Base-by-base conservation (phyloP, 768 basidiomycete species). In the Lentinula raphanica region DNA sequence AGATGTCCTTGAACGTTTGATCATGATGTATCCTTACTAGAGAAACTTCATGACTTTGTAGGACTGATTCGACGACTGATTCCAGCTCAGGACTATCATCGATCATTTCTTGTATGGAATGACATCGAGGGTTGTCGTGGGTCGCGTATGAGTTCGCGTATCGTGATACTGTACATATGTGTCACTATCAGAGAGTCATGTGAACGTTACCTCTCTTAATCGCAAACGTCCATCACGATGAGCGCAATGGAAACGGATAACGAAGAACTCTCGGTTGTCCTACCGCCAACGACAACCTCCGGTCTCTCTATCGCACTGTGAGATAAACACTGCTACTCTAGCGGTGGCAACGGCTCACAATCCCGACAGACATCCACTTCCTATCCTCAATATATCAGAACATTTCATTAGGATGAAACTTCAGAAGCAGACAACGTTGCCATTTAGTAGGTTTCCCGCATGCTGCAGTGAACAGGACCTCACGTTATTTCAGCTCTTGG, bases 331-430 rank as follows among this genome's bases (percentile, higher is more conserved):
- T n/a, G 17, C 2, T 9, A 28, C 23, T 32, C 15, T 51, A 38
- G 12, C 23, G 32, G 11, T 39, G 27, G 25, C 27, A 5, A 5
- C 29, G 36, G 40, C 45, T 63, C 49, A 66, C 64, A 65, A 65
- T 67, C 17, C 63, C 63, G 69, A 32, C 67, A 98, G 95, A 56
- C 97, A 98, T 71, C 96, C 97, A 36, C 80, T 98, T 13, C 94
- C 97, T 9, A 94, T 99, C 68, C 81, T 99, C 61, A 97, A 94
- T 71, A 89, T 98, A 66, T 97, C 95, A 1, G 97, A 98, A 67
- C 96, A 98, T 74, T 80, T 91, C 66, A 96, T 92, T 42, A 83
- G 97, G 61, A 76, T 86, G 58, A 87, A 87, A 65, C 80, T 98
- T 12, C 88, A 94, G 70, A 83, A 79, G 40, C 80, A 79, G 58